Evolutionary conservation across 2,329 filamentous ascomycete genomes (phyloP).

Genomic region (Epichloe sibirici): DNA sequence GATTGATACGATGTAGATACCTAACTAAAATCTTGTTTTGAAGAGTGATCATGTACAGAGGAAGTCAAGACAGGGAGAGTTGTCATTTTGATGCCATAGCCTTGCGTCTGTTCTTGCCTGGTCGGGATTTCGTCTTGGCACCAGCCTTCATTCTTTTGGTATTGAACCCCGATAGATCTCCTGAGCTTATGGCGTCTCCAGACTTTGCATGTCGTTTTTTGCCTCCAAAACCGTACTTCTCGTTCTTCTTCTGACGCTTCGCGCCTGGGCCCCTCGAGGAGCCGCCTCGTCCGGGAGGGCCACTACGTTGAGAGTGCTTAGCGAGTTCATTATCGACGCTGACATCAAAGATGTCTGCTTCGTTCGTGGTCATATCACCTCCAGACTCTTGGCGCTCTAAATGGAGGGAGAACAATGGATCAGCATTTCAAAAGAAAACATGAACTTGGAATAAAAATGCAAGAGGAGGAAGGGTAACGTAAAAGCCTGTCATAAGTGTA

Average conservation of each 20-base stretch:
- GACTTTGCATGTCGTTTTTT: conserved; percentile 92
- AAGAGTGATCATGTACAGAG: neutral
- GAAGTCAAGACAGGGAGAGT: neutral
- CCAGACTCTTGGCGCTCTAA: conserved; percentile 73
- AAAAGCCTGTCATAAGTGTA: neutral
- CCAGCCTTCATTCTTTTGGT: conserved; percentile 69
- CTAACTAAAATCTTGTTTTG: neutral
- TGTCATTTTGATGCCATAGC: conserved; percentile 19
- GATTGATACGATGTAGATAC: neutral
- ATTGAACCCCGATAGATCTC: conserved; percentile 71
- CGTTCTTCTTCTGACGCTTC: conserved; percentile 88
- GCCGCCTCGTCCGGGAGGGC: conserved; percentile 23
- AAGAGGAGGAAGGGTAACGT: neutral
- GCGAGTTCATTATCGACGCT: conserved; percentile 59
- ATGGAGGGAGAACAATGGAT: neutral
- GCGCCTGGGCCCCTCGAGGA: conserved; percentile 12
- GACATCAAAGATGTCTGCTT: conserved; percentile 85
- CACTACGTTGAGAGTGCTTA: conserved; percentile 24
- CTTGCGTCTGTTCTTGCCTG: conserved; percentile 41
- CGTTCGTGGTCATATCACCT: conserved; percentile 52
- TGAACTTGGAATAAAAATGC: too few species aligned
- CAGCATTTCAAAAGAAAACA: neutral
- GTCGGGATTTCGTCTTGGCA: conserved; percentile 29
- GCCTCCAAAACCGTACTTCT: conserved; percentile 89
- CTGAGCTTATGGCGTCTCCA: conserved; percentile 71